Base-by-base conservation (phyloP, 2,329 filamentous ascomycete genomes). In the Acrocalymma vagum region DNA sequence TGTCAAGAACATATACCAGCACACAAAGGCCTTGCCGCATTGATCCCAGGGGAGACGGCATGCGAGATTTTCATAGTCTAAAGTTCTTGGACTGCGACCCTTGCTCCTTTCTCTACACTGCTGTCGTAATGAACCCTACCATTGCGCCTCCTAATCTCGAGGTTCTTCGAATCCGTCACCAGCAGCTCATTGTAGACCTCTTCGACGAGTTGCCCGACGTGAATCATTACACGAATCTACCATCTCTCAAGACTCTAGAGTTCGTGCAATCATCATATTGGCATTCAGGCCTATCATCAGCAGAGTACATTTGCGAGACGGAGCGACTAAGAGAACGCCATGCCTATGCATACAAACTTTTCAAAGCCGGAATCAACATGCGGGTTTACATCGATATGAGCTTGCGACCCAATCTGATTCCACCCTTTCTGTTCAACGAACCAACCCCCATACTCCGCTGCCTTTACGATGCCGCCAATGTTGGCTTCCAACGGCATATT, bases 401-500 rank as follows among this genome's bases (percentile, higher is more conserved):
- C 17, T 44, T 42, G 16, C 50, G 46, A 7, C 26, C 35, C 2
- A 32, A 33, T 9, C 45, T 64, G 5, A 64, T 69, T 26, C 66
- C 66, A 6, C 66, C 66, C 0, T 67, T 63, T 34, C 53, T 69
- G 1, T 49, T 64, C 29, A 50, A 55, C 32, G 66, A 69, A 44
- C 47, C 29, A 1, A 25, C 43, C 3, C 65, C 65, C 2, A 25
- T 52, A 9, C 44, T 52, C 5, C 29, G 60, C 1, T 59, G 51
- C 21, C 6, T 67, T 57, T 71, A 62, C 45, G 46, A 63, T n/a
- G 48, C 56, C n/a, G 37, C 45, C 70, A 88, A 89, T 3, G 34
- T 61, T 1, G 63, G 65, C 4, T 69, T 69, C 25, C 37, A 29
- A 7, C 58, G 60, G n/a, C 46, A 50, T 21, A 37, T 59, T 8